A percentile compares a stretch with the other conserved stretches of the same genome.
Conservation (phyloP, 352 stramenopile species). For the Thraustochytrium sp. region DNA sequence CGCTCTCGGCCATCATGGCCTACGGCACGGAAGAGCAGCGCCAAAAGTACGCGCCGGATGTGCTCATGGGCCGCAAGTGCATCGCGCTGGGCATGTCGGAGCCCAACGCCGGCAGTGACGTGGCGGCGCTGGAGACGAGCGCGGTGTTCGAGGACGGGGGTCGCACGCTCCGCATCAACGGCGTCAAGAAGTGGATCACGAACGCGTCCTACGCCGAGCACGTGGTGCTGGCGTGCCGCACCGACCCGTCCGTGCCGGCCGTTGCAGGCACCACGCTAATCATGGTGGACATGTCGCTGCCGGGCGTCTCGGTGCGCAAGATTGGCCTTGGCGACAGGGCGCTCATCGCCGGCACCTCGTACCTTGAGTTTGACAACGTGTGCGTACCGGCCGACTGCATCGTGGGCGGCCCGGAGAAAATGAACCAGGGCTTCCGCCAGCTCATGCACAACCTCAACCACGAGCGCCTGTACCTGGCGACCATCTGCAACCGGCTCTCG, state of each 20-base stretch:
- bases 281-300: constrained; percentile 20
- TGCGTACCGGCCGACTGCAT: constrained; percentile 23
- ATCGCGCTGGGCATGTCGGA: constrained; percentile 32
- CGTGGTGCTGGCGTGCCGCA: constrained; percentile 15
- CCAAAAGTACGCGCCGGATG: neutral
- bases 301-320: neutral
- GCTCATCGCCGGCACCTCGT: neutral
- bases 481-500: neutral
- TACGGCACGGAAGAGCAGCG: constrained; percentile 31
- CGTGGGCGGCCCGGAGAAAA: neutral
- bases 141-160: constrained; percentile 26
- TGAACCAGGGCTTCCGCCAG: constrained; percentile 24
- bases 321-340: neutral
- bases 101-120: constrained; percentile 26
- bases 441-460: constrained; percentile 44
- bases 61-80: constrained; percentile 32
- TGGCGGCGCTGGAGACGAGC: constrained; percentile 10
- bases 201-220: constrained; percentile 8
- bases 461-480: constrained; percentile 10
- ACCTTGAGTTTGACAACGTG: constrained; percentile 33
- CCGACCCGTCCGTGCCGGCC: neutral
- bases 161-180: neutral
- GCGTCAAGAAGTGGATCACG: constrained; percentile 42
- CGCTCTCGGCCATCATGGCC: constrained; percentile 9
- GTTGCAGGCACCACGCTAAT: neutral